These are phyloP conservation scores for Thalassiosira oceanica DNA, from an alignment of 352 stramenopile species.

Conservation along the genomic window DNA sequence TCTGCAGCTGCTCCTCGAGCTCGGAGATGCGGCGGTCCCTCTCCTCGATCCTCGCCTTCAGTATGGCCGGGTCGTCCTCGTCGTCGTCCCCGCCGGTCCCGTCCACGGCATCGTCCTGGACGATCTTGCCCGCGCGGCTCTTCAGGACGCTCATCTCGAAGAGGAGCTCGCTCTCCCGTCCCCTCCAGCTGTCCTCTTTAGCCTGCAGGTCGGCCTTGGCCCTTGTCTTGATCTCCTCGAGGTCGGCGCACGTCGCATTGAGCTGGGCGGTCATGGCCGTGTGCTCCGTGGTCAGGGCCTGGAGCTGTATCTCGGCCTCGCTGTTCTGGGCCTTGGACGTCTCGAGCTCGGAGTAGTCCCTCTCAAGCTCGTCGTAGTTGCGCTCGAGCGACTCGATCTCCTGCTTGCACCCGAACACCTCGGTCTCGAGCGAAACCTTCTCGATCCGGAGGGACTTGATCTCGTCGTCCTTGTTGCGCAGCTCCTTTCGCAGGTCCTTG, in stretches of 20 bases:
- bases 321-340: conserved; percentile 66
- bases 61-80: conserved; percentile 74
- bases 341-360: conserved; percentile 68
- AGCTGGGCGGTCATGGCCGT: conserved; percentile 78
- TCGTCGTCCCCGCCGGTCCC: conserved; percentile 41
- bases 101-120: conserved; percentile 30
- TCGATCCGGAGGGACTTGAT: conserved; percentile 70
- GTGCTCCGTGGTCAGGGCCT: conserved; percentile 71
- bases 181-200: conserved; percentile 66
- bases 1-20: conserved; percentile 78
- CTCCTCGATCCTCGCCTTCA: conserved; percentile 77
- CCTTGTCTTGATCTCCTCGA: conserved; percentile 73
- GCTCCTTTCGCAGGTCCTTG: conserved; percentile 63
- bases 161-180: conserved; percentile 60
- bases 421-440: conserved; percentile 77
- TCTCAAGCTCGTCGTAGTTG: conserved; percentile 70
- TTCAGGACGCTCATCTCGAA: conserved; percentile 82
- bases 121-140: conserved; percentile 59
- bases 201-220: conserved; percentile 60
- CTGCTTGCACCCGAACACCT: conserved; percentile 71
- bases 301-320: conserved; percentile 78
- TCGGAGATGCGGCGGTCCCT: conserved; percentile 71
- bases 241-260: conserved; percentile 73
- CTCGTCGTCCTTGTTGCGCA: conserved; percentile 69
- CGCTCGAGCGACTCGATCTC: conserved; percentile 54